Percentiles rank a stretch among this genome's conserved stretches.
These are phyloP conservation scores for Ceratobasidium sp. DNA, from an alignment of 1,284 basidiomycete species.

Conservation along the genomic window DNA sequence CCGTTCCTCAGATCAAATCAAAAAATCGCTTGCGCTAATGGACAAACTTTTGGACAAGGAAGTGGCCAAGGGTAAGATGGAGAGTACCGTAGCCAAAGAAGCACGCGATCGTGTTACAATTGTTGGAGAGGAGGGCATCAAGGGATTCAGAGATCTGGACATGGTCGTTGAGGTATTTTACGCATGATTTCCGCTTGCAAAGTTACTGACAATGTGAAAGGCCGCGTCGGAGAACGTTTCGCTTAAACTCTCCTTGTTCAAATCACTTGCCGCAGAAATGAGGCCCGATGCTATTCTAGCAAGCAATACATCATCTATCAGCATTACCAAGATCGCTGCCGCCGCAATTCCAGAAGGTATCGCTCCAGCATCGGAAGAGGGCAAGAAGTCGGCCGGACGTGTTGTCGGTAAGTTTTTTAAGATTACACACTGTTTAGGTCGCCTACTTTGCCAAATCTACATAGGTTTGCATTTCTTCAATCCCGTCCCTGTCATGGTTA, in stretches of 20 bases:
- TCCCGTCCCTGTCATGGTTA: conserved; percentile 90
- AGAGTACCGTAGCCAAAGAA: conserved; percentile 70
- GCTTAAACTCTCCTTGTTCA: conserved; percentile 83
- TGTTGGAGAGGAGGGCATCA: conserved; percentile 59
- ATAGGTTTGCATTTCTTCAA: conserved; percentile 94
- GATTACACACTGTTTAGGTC: not conserved
- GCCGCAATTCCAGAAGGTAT: conserved; percentile 67
- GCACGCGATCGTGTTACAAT: conserved; percentile 69
- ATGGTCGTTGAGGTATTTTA: conserved; percentile 84
- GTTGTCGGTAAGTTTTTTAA: conserved; percentile 67
- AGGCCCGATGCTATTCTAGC: conserved; percentile 83
- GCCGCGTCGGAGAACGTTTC: conserved; percentile 88
- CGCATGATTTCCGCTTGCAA: not conserved
- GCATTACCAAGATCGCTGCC: conserved; percentile 91
- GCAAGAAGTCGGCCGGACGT: conserved; percentile 65
- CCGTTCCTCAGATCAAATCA: conserved; percentile 66
- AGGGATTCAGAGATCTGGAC: conserved; percentile 75
- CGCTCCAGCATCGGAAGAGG: conserved; percentile 65
- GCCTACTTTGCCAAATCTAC: conserved; percentile 34
- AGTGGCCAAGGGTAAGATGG: conserved; percentile 81
- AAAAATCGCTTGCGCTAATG: conserved; percentile 73
- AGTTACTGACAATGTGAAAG: conserved; percentile 50
- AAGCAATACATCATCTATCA: conserved; percentile 93
- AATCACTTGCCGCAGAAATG: conserved; percentile 69
- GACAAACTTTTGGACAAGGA: conserved; percentile 89